Evolutionary conservation across 2,329 filamentous ascomycete species (phyloP), one percentile per base, ranked within the genome.

Genomic region (Byssoonygena ceratinophila): DNA sequence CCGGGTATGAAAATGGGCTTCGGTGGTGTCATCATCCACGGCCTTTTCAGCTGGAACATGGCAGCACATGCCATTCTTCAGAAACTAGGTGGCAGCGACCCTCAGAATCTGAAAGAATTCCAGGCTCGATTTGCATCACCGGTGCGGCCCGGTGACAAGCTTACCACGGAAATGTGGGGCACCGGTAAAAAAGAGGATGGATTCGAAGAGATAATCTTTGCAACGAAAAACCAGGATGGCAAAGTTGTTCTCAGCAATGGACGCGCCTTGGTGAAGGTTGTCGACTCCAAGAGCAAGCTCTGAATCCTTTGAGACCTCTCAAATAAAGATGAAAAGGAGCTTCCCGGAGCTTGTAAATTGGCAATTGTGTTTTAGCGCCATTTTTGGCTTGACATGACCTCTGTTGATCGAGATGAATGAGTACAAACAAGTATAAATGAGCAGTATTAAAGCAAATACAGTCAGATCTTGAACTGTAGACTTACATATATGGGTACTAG

Each of bases 161-260:
- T 95, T 27, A 78, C 87, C 32, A 87, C 83, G 4, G 82, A 87
- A 64, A 86, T 86, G 47, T 96, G 90, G 90, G 77, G 77, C 65
- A 87, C 80, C 20, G 88, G 88, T 1, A 78, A 77, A 40, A 37
- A 59, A 63, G 72, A 59, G 61, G 77, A 71, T 56, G 83, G 79
- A 1, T 94, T 79, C 70, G 88, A 95, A 70, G 89, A 95, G 68
- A 73, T 95, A 47, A 76, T 87, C 44, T 96, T 95, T 64, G 76
- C 83, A 51, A 87, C 85, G 1, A 79, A 80, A 66, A 82, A 94
- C 23, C 84, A 84, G 61, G 82, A 83, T 29, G 87, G 86, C 29
- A 94, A 92, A 76, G 81, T 89, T 16, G 87, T 87, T 56, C 72
- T 96, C 69, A 92, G 82, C 71, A 95, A 96, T 67, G 90, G 90